Conservation (phyloP, 768 basidiomycete genomes). For the Hygrophorus pudorinus region DNA sequence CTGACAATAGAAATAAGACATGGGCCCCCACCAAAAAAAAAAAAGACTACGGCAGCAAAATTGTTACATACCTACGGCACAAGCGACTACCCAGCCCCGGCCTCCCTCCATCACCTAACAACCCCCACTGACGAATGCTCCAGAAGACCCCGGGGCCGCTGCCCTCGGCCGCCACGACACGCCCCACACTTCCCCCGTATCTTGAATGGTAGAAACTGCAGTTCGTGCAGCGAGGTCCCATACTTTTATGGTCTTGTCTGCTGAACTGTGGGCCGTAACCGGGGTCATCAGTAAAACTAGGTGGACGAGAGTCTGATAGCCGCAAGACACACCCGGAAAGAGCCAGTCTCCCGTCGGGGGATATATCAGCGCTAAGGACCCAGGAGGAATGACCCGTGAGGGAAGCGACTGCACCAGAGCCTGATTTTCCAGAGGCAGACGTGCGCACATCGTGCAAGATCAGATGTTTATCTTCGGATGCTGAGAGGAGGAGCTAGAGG, state of each 20-base stretch:
- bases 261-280: conserved; percentile 40
- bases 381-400: conserved; percentile 86
- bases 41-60: too few relatives aligned
- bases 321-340: conserved; percentile 69
- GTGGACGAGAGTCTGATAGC: conserved; percentile 1
- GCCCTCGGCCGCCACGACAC: conserved; percentile 71
- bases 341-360: conserved; percentile 70
- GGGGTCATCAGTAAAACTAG: conserved; percentile 3
- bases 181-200: conserved; percentile 76
- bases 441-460: conserved; percentile 83
- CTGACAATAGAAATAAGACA: too few relatives aligned
- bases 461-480: conserved; percentile 88
- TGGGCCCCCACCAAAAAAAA: too few relatives aligned
- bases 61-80: too few relatives aligned
- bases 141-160: conserved; percentile 41
- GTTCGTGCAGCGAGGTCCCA: conserved; percentile 76
- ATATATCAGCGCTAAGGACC: conserved; percentile 77
- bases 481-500: conserved; percentile 70
- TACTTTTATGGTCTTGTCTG: conserved; percentile 78
- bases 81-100: conserved; percentile 29
- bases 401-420: conserved; percentile 64
- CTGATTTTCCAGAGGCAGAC: conserved; percentile 37
- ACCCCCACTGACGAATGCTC: conserved; percentile 59
- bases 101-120: conserved; percentile 71
- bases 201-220: conserved; percentile 68